Base-by-base conservation (phyloP, 2,329 filamentous ascomycete genomes). In the Neonectria faginata region DNA sequence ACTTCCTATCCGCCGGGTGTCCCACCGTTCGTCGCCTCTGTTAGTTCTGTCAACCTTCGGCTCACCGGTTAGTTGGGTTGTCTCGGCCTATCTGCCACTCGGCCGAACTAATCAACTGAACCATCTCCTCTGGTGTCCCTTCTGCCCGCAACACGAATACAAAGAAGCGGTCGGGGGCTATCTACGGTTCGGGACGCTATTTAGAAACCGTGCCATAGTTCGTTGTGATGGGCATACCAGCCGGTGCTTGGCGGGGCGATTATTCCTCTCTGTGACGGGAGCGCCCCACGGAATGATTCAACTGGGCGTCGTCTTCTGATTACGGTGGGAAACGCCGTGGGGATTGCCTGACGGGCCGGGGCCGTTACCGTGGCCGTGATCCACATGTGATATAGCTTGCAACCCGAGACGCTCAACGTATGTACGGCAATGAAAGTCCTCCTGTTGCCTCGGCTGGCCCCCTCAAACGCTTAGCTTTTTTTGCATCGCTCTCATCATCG, bases 391-490 rank as follows among this genome's bases (percentile, higher is more conserved):
- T 54, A 20, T 22, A 45, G 9, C 48, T 48, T 48, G 31, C 50
- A 48, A 47, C 39, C 29, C 47, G 55, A 62, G 60, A 63, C 44
- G 45, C 53, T 18, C 45, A 57, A 57, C 54, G 60, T 63, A 53
- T 39, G 48, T 53, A 57, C 54, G 54, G 53, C 39, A 48, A 31
- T 57, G 39, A 33, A 31, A 33, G 16, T 42, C 33, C 18, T 14
- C 16, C 11, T 8, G 14, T 12, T 9, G 29, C 20, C 18, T 54
- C 51, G 41, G 42, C 42, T 48, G 31, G 11, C 47, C 60, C 52
- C 25, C 48, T 42, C 39, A 22, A 11, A 22, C 29, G 16, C 16
- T 12, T 36, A 36, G 12, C 14, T 36, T 12, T 36, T 36, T 41
- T 10, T 33, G 47, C n/a, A 9, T 29, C 16, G 9, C 45, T 41